phyloP scores from a whole-genome alignment of 305 asterid genomes.

The Fraxinus platypoda region DNA sequence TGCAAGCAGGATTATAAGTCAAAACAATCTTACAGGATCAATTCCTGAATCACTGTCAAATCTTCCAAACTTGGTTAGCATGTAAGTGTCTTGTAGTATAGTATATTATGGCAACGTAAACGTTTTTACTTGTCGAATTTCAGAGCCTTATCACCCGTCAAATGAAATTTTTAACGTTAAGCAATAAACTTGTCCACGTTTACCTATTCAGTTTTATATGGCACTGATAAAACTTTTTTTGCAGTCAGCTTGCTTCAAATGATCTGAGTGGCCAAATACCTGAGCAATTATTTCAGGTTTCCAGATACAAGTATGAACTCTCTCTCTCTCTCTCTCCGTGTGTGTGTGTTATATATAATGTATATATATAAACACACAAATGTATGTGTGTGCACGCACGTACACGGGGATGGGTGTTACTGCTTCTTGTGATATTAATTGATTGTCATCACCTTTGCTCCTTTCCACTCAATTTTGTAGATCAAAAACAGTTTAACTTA shows the following conservation, averaged over 20 bases:
- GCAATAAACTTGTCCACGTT: not conserved
- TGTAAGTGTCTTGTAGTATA: conserved; percentile 46
- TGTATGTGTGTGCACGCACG: not conserved
- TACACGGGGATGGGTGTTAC: not conserved
- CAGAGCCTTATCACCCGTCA: not conserved
- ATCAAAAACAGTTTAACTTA: conserved; percentile 23
- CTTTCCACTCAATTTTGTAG: not conserved
- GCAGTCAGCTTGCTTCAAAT: conserved; percentile 85
- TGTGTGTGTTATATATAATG: not conserved
- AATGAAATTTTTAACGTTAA: not conserved
- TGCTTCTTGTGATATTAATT: not conserved
- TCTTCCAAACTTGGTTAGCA: conserved; percentile 49
- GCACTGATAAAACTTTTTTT: conserved; percentile 21
- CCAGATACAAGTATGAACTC: conserved; percentile 66
- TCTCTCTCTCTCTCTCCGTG: not conserved
- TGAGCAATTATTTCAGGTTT: conserved; percentile 55
- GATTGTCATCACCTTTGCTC: not conserved
- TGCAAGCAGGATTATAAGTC: conserved; percentile 63
- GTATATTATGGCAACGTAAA: not conserved
- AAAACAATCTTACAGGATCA: conserved; percentile 68
- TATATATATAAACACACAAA: not conserved
- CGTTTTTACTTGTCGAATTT: not conserved
- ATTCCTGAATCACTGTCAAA: conserved; percentile 70
- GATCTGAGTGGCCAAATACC: conserved; percentile 66
- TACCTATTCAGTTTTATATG: not conserved